Conservation (phyloP, 352 stramenopile species). For the Phytophthora colocasiae region DNA sequence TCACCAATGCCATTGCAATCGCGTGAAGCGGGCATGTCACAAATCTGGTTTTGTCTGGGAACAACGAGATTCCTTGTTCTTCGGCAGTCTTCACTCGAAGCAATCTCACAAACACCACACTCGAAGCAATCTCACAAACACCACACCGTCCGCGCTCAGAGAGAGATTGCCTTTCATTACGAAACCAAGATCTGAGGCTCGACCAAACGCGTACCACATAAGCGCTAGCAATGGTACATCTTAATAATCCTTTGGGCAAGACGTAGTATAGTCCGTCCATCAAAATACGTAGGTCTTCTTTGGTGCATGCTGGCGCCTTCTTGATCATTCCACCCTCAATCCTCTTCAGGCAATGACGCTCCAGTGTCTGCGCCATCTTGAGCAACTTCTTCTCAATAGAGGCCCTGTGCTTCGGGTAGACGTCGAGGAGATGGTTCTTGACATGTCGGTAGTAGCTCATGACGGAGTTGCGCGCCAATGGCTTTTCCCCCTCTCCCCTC, state of each 20-base stretch:
- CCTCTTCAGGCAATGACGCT: slow-evolving; percentile 22
- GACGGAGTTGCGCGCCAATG: slow-evolving; percentile 10
- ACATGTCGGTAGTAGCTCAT: slow-evolving; percentile 31
- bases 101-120: no score
- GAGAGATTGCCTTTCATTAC: neutral
- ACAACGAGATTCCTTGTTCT: neutral
- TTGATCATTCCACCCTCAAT: slow-evolving; percentile 8
- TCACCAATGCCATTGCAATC: slow-evolving; percentile 8
- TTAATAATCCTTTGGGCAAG: slow-evolving; percentile 19
- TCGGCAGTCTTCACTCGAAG: slow-evolving; percentile 4
- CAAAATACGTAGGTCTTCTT: slow-evolving; percentile 18
- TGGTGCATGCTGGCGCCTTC: slow-evolving; percentile 24
- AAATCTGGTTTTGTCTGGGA: neutral
- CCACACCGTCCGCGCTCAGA: neutral
- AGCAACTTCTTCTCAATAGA: slow-evolving; percentile 13
- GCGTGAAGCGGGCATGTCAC: slow-evolving; percentile 1
- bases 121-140: slow-evolving; percentile 19
- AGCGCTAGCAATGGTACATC: slow-evolving; percentile 24
- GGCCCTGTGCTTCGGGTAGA: slow-evolving; percentile 10
- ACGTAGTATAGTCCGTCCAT: slow-evolving; percentile 23
- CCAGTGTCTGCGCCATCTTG: neutral
- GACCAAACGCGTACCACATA: slow-evolving; percentile 16
- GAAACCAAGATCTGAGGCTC: neutral
- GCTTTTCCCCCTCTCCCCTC: neutral
- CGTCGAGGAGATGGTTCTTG: slow-evolving; percentile 25